Percentiles rank a stretch among this genome's conserved stretches.
Conservation (phyloP, 139 green algal genomes). For the Volvox africanus region DNA sequence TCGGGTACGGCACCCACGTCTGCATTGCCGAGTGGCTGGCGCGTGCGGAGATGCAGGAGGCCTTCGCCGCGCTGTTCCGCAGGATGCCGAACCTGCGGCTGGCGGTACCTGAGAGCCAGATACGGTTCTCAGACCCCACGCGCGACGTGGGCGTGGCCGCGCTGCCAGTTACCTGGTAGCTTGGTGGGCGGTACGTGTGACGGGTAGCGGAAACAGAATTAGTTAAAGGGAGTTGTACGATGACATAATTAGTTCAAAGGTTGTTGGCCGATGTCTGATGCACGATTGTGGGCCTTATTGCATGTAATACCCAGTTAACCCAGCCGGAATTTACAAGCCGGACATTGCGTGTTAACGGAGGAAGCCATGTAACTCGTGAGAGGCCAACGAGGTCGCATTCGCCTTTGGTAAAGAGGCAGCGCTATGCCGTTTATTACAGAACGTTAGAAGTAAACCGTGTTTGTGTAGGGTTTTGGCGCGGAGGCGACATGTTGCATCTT, state of each 20-base stretch:
- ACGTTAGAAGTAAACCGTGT: too few relatives aligned
- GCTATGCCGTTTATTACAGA: too few relatives aligned
- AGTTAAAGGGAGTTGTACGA: neutral
- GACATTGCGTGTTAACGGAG: neutral
- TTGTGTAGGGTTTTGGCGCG: too few relatives aligned
- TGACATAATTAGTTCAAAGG: neutral
- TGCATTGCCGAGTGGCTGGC: constrained; percentile 55
- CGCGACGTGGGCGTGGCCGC: constrained; percentile 52
- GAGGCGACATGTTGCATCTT: too few relatives aligned
- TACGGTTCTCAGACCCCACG: constrained; percentile 45
- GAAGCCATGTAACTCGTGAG: too few relatives aligned
- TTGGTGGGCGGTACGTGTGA: neutral
- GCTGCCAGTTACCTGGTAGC: constrained; percentile 56
- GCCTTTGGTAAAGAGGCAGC: too few relatives aligned
- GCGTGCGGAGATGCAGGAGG: constrained; percentile 53
- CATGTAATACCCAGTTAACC: neutral
- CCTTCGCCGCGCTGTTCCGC: neutral
- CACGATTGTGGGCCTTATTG: neutral
- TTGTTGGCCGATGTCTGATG: neutral
- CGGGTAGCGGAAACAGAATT: neutral
- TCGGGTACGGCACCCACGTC: constrained; percentile 53
- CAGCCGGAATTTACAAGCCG: too few relatives aligned
- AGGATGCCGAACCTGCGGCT: constrained; percentile 46
- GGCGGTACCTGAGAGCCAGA: constrained; percentile 47
- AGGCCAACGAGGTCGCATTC: too few relatives aligned